A percentile compares a stretch with the other conserved stretches of the same genome.
Conservation (phyloP, 805 yeast genomes). For the Saccharomyces paradoxus region DNA sequence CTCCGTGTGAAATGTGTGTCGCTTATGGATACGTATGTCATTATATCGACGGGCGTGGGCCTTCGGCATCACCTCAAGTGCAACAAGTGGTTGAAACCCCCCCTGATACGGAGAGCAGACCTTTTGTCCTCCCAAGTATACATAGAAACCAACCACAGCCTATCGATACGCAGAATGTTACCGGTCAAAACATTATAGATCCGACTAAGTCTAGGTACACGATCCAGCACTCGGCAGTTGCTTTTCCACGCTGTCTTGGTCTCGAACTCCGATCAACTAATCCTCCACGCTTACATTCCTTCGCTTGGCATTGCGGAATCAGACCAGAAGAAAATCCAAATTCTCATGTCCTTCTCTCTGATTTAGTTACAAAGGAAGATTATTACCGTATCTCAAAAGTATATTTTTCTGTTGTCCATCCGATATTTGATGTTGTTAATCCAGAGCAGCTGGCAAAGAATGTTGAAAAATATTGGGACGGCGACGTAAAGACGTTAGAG, state of each 20-base stretch:
- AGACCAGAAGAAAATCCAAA: slow-evolving; percentile 6
- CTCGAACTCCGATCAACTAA: slow-evolving; percentile 8
- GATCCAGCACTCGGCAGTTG: slow-evolving; percentile 7
- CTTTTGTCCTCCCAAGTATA: neutral
- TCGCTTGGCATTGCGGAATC: slow-evolving; percentile 11
- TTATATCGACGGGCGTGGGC: neutral
- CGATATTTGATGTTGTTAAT: slow-evolving; percentile 6
- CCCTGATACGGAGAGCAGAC: neutral
- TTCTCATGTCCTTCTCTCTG: slow-evolving; percentile 1
- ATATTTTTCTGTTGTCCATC: slow-evolving; percentile 6
- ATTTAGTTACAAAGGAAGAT: slow-evolving; percentile 5
- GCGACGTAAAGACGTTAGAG: slow-evolving; percentile 1
- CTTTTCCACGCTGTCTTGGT: slow-evolving; percentile 9
- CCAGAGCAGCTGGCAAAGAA: slow-evolving; percentile 1
- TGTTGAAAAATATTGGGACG: slow-evolving; percentile 4
- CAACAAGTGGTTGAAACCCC: neutral
- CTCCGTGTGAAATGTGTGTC: slow-evolving; percentile 1
- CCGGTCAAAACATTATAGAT: slow-evolving; percentile 1
- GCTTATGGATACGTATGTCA: slow-evolving; percentile 2
- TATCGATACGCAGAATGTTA: neutral
- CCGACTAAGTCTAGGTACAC: slow-evolving; percentile 4
- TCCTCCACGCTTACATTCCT: slow-evolving; percentile 11
- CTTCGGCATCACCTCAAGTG: neutral
- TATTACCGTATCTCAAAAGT: neutral
- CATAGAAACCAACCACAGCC: neutral